These are phyloP conservation scores for Xylaria sp. DNA, from an alignment of 2,329 filamentous ascomycete genomes.

Conservation along the genomic window DNA sequence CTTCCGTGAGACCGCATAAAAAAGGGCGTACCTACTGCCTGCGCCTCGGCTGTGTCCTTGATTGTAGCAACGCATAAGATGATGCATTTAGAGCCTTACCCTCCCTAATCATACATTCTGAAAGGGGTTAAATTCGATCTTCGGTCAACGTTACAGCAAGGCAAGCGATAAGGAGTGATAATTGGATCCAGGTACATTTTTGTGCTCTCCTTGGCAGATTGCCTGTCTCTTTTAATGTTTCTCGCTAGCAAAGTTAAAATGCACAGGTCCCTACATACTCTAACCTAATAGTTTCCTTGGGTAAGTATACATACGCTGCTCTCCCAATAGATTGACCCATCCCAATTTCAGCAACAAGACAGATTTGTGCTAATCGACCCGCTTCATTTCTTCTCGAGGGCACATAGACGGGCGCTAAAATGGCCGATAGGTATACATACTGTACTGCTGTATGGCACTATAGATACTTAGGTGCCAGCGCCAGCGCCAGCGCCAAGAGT, in stretches of 20 bases:
- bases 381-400: constrained; percentile 18
- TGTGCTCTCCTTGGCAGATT: constrained; percentile 6
- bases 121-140: constrained; percentile 4
- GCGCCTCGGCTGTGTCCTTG: background rate
- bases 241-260: too few species aligned
- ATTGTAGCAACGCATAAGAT: constrained; percentile 10
- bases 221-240: background rate
- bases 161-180: background rate
- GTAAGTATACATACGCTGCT: background rate
- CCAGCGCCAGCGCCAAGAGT: background rate
- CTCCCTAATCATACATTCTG: background rate
- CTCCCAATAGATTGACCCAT: constrained; percentile 24
- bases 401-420: constrained; percentile 22
- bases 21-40: constrained; percentile 3
- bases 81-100: background rate
- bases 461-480: constrained; percentile 2
- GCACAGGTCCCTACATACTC: too few species aligned
- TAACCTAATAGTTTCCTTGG: too few species aligned
- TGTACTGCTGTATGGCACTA: background rate
- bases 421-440: constrained; percentile 2
- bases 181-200: background rate
- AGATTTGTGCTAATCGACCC: constrained; percentile 17
- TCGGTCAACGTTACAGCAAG: background rate
- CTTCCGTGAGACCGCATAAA: background rate
- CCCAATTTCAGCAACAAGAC: constrained; percentile 25